These are phyloP conservation scores for Peronospora farinosa DNA, from an alignment of 352 stramenopile species.

Conservation along the genomic window DNA sequence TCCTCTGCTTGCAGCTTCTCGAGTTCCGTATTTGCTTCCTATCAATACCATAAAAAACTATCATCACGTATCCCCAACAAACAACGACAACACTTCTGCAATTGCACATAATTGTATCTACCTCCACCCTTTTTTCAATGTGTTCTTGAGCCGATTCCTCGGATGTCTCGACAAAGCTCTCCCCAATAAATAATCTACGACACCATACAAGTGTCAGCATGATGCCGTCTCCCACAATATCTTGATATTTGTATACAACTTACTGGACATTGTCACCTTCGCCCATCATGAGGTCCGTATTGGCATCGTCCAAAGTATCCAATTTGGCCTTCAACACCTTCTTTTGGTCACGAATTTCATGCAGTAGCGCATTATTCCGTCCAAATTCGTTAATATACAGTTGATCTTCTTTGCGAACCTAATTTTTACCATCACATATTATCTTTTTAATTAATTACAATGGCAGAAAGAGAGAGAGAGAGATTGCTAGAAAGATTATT, in stretches of 20 bases:
- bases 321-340: constrained; percentile 91
- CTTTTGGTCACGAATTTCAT: constrained; percentile 89
- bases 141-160: constrained; percentile 93
- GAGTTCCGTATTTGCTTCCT: constrained; percentile 71
- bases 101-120: constrained; percentile 13
- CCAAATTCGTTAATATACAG: constrained; percentile 97
- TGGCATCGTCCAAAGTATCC: constrained; percentile 94
- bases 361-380: constrained; percentile 90
- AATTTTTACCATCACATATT: not conserved
- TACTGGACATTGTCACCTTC: constrained; percentile 80
- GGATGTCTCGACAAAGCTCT: constrained; percentile 92
- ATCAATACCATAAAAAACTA: not conserved
- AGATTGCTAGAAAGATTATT: too few species aligned
- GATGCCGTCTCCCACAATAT: not conserved
- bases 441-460: too few species aligned
- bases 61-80: not conserved
- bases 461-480: too few species aligned
- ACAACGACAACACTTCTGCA: not conserved
- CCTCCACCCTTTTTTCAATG: constrained; percentile 87
- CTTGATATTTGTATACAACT: constrained; percentile 5
- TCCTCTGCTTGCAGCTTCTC: constrained; percentile 84
- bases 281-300: constrained; percentile 96
- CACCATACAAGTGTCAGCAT: not conserved
- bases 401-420: constrained; percentile 96
- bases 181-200: constrained; percentile 88